Evolutionary conservation across 1,139 yeast species (phyloP).

Genomic region (Maudiozyma humilis): DNA sequence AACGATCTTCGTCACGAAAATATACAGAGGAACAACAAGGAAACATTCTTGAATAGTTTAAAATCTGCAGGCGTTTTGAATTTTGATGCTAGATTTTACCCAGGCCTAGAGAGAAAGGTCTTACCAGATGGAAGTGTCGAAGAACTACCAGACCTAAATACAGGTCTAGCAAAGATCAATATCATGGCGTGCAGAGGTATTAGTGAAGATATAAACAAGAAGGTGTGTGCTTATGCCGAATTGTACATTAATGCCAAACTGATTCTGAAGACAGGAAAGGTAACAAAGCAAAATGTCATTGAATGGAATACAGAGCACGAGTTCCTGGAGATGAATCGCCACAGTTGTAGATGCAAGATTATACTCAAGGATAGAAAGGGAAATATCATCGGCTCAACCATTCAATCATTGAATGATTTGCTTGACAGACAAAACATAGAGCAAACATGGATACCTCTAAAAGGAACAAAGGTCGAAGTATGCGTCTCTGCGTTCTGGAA

Average conservation of each 20-base stretch:
- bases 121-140: slow-evolving; percentile 77
- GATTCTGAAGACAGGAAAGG: slow-evolving; percentile 47
- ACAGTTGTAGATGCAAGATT: slow-evolving; percentile 55
- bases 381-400: slow-evolving; percentile 50
- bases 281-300: slow-evolving; percentile 60
- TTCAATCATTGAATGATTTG: slow-evolving; percentile 57
- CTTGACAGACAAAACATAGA: slow-evolving; percentile 71
- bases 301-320: slow-evolving; percentile 60
- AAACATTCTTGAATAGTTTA: slow-evolving; percentile 63
- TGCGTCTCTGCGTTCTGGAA: slow-evolving; percentile 68
- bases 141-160: slow-evolving; percentile 85
- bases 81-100: slow-evolving; percentile 67
- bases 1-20: slow-evolving; percentile 52
- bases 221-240: slow-evolving; percentile 60
- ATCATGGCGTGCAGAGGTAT: slow-evolving; percentile 21
- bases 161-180: slow-evolving; percentile 65
- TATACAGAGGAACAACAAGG: slow-evolving; percentile 43
- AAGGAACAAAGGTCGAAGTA: slow-evolving; percentile 59
- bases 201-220: slow-evolving; percentile 30
- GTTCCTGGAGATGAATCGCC: slow-evolving; percentile 61
- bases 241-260: slow-evolving; percentile 53
- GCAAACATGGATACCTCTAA: slow-evolving; percentile 63
- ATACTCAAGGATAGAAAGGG: slow-evolving; percentile 55
- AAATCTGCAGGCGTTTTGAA: slow-evolving; percentile 67
- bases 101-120: slow-evolving; percentile 64